These are phyloP conservation scores for Hypoxylon rickii DNA, from an alignment of 495 filamentous ascomycete species.

Conservation along the genomic window DNA sequence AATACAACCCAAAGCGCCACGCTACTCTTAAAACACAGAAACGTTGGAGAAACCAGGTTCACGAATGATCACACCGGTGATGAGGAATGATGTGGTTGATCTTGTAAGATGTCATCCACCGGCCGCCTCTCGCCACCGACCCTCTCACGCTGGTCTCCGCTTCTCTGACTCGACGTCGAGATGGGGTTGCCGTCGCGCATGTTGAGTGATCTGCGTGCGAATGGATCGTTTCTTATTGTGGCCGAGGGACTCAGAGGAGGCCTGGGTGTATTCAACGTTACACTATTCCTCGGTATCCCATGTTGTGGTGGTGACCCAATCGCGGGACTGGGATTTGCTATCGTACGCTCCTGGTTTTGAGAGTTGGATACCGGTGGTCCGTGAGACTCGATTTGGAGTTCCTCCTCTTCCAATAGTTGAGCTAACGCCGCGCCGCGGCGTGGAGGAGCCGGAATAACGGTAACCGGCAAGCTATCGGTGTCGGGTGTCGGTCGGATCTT, in stretches of 20 bases:
- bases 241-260: conserved; percentile 6
- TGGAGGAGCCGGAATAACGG: conserved; percentile 53
- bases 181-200: conserved; percentile 13
- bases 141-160: conserved; percentile 25
- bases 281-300: conserved; percentile 12
- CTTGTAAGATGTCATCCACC: conserved; percentile 29
- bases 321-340: conserved; percentile 2
- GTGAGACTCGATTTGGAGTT: conserved; percentile 19
- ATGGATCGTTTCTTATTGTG: conserved; percentile 19
- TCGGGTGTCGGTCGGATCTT: conserved; percentile 51
- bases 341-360: background rate
- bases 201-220: conserved; percentile 7
- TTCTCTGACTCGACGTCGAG: conserved; percentile 1
- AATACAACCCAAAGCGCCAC: conserved; percentile 34
- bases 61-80: conserved; percentile 16
- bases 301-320: conserved; percentile 10
- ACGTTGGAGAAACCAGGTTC: conserved; percentile 2
- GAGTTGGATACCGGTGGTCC: conserved; percentile 10
- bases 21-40: conserved; percentile 31
- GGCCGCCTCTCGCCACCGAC: conserved; percentile 24
- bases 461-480: conserved; percentile 54
- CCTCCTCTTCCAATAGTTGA: conserved; percentile 49
- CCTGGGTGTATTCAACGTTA: conserved; percentile 10
- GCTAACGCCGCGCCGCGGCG: conserved; percentile 51
- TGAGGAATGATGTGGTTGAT: conserved; percentile 11